Base-by-base conservation (phyloP, 345 rosid species). In the Orychophragmus violaceus region DNA sequence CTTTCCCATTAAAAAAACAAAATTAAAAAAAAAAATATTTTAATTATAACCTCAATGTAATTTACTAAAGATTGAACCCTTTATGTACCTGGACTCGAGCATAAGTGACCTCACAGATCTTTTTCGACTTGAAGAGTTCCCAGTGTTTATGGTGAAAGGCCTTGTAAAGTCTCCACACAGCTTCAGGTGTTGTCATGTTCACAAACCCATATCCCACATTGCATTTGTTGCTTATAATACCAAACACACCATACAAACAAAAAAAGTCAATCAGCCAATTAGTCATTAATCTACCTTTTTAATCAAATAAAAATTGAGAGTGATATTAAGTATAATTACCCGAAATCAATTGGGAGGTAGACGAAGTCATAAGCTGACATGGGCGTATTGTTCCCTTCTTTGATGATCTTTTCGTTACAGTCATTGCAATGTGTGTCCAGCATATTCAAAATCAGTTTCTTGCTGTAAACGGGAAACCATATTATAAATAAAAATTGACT, bases 191-290 rank as follows among this genome's bases (percentile, higher is more conserved):
- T 3, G 99, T 94, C 96, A 94, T 88, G 83, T 94, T 94, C 78
- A 88, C 99, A 69, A 94, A 94, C 65, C 96, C 99, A 78, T 94
- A 94, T 59, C 99, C 99, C 71, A 94, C 87, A 70, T 88, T 94
- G 79, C 99, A 87, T 54, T 88, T 85, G 83, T 85, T 88, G 74
- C 99, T 77, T 33, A 16, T 54, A 10, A 21, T 16, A 51, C 42
- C 37, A 51, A 51, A 32, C 32, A 44, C 12, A 23, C n/a, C n/a
- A n/a, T n/a, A 22, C 6, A 16, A 32, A 17, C 1, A 23, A n/a
- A 21, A 30, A 19, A 58, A 8, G 49, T 25, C 22, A 39, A 22
- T 22, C 1, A 51, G 8, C 28, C 0, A 4, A 39, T 10, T 19
- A 18, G 39, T 6, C 4, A 58, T 2, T 32, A 32, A 3, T 32